phyloP scores from a whole-genome alignment of 1,284 basidiomycete species.

The Apiotrichum laibachii region DNA sequence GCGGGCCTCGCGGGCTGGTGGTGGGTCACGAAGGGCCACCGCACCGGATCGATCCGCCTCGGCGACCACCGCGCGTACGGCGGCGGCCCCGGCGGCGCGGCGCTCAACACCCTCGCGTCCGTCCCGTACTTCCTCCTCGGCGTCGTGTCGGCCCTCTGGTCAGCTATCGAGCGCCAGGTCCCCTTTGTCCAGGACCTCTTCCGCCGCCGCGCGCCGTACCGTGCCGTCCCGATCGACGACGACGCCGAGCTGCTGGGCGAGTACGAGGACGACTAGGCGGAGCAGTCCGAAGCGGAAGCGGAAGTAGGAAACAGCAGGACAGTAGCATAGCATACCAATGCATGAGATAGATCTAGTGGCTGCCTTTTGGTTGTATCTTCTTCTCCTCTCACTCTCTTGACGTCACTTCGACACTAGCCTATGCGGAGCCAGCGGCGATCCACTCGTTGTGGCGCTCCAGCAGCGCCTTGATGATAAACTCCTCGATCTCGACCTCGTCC shows the following conservation, averaged over 20 bases:
- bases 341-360: constrained; percentile 2
- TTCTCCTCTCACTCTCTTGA: too few relatives aligned
- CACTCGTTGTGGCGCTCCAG: constrained; percentile 70
- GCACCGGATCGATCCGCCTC: constrained; percentile 62
- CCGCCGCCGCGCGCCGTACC: constrained; percentile 64
- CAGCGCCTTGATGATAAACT: constrained; percentile 78
- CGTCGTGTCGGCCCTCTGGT: constrained; percentile 62
- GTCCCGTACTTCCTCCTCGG: constrained; percentile 85
- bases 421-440: constrained; percentile 48
- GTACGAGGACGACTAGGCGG: constrained; percentile 30
- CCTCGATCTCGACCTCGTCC: constrained; percentile 69
- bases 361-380: not conserved
- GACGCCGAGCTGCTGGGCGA: constrained; percentile 57
- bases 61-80: constrained; percentile 58
- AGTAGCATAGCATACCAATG: constrained; percentile 8
- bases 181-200: constrained; percentile 48
- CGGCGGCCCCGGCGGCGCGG: constrained; percentile 41
- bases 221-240: constrained; percentile 78
- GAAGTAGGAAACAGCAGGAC: not conserved
- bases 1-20: constrained; percentile 72
- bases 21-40: constrained; percentile 69
- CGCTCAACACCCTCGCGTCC: constrained; percentile 69
- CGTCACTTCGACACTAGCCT: not conserved
- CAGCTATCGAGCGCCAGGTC: constrained; percentile 56
- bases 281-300: too few relatives aligned